Evolutionary conservation across 2,329 filamentous ascomycete species (phyloP), one percentile per base, ranked within the genome.

Genomic region (Coniochaeta ligniaria): DNA sequence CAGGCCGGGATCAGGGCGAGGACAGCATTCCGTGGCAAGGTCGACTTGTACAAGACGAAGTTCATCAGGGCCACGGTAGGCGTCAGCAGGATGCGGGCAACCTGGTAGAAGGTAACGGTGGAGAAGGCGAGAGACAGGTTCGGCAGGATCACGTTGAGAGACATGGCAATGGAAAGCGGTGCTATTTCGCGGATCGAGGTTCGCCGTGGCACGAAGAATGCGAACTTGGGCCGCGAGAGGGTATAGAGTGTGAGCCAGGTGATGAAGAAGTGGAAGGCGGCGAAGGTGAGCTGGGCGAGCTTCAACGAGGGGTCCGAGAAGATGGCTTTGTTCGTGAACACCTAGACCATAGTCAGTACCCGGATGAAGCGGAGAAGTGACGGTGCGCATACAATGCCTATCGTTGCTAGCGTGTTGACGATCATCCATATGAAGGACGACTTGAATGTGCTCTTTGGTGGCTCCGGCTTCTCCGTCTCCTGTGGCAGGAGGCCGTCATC

Each of bases 291-390:
- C 71, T 89, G 86, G 62, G 79, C 81, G 33, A 84, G 77, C 68
- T 84, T 84, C 68, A 87, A 78, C 16, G 79, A 80, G 17, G 82
- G 81, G 63, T 87, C 82, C 26, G 82, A 82, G 75, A 89, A 89
- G 71, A 90, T 87, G 63, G 81, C 81, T 72, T 89, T 89, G 75
- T 89, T 89, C 47, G 84, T 86, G 70, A 89, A 89, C 68, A 90
- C 84, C 84, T 87, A 60, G 33, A 47, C 41, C 31, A 54, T 58
- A 60, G 59, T 65, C 59, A 67, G 61, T 59, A 35, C 56, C 56
- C 50, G n/a, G 36, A 24, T 60, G 20, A 45, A 57, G 52, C 45
- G 17, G 38, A 59, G 26, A 50, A 28, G 16, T 14, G 47, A 31
- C 24, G 14, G 47, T 12, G 16, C 22, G 12, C 79, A 68, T 75